Base-by-base conservation (phyloP, 345 rosid species). In the Eucalyptus pauciflora region DNA sequence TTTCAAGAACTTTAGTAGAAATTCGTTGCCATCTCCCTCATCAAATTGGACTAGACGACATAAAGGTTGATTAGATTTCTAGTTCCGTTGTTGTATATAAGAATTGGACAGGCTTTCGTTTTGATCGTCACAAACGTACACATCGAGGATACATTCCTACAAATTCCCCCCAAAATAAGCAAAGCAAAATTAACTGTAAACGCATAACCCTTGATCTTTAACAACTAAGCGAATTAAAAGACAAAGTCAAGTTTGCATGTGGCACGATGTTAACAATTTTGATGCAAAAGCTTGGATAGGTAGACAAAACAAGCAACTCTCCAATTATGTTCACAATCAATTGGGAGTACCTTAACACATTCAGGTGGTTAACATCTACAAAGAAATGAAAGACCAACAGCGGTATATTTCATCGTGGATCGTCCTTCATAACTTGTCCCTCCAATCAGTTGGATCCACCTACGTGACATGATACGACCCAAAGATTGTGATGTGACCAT, bases 191-290 rank as follows among this genome's bases (percentile, higher is more conserved):
- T 13, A 62, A n/a, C 0, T n/a, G 3, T 62, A 29, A 62, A 64
- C 20, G 15, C 37, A 14, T 7, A 14, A n/a, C 3, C 2, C 76
- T 64, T 64, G 20, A n/a, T 14, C 37, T 64, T n/a, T n/a, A 15
- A 14, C 0, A 8, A 1, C 0, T 4, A 10, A n/a, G 10, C 0
- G 1, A 64, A 64, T 14, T n/a, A n/a, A n/a, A n/a, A 20, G 76
- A n/a, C 20, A 64, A 64, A 64, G 37, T 31, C 33, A n/a, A 64
- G 18, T n/a, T 64, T 64, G 76, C 41, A 13, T 64, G 37, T 15
- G 41, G 5, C 17, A 4, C 0, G 2, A 13, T 4, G 37, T n/a
- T 2, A 29, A 29, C 7, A 29, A 62, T 62, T 29, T 13, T 31
- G 17, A 10, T 29, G 71, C 71, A 64, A 64, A 62, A 27, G 69